Base-by-base conservation (phyloP, 2,329 filamentous ascomycete species). In the Clonostachys solani region DNA sequence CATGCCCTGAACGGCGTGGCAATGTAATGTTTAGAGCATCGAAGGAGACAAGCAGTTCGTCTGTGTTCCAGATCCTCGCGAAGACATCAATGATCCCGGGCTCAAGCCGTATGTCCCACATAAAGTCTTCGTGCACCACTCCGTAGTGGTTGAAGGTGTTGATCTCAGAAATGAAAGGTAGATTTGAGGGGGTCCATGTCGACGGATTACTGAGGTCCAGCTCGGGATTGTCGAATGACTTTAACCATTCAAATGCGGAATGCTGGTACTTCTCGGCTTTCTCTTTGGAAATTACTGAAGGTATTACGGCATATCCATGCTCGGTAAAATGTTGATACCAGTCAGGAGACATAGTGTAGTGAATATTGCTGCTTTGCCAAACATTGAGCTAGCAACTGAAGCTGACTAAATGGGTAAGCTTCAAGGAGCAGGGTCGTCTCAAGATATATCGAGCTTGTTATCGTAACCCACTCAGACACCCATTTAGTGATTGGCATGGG, bases 1-100 rank as follows among this genome's bases (percentile, higher is more conserved):
- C 35, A n/a, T 50, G 34, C 23, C 53, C 52, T n/a, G 37, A 50
- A 29, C 44, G 49, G 38, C 62, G 61, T 17, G 62, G 61, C 35
- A 68, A 63, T 5, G 64, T 63, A 47, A 73, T 61, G 50, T 74
- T 73, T 42, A 74, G 53, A 3, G 62, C 64, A 48, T 74, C 72
- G 48, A 74, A 75, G 0, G 68, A 72, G 3, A 72, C 71, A 41
- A 73, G 61, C 12, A 74, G 55, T 33, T 74, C 62, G 16, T 68
- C 52, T 12, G 66, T 69, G 5, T 60, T 60, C 47, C 66, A 72
- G 3, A 73, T 54, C 48, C 63, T 67, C 33, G 61, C 64, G 43
- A 74, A 74, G 2, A 59, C 54, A 5, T 64, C 62, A 13, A 71
- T n/a, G 1, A 72, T 60, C 10, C 58, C 62, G 1, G 65, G 67